These are phyloP conservation scores for Davidsoniella virescens DNA, from an alignment of 2,329 filamentous ascomycete species.

Conservation along the genomic window DNA sequence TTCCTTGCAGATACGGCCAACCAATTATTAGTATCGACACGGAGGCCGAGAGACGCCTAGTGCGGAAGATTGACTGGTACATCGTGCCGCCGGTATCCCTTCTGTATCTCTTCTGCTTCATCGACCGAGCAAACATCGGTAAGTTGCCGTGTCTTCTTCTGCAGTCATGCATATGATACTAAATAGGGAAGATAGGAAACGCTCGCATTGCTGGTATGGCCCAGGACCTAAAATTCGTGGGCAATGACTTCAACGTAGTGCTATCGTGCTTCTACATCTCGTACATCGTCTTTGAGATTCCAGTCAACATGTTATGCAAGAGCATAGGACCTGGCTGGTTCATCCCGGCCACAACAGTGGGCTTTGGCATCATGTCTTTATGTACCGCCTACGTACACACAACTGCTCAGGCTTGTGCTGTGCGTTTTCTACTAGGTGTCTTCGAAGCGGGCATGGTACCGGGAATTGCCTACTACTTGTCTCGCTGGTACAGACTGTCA, in stretches of 20 bases:
- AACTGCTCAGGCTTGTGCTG: constrained; percentile 34
- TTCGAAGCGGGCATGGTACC: constrained; percentile 63
- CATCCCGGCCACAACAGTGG: constrained; percentile 43
- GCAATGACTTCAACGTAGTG: constrained; percentile 53
- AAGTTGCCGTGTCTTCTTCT: constrained; percentile 14
- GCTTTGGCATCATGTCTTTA: constrained; percentile 47
- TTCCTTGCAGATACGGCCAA: constrained; percentile 4
- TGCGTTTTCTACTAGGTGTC: constrained; percentile 50
- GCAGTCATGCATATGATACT: background rate
- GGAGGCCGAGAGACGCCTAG: constrained; percentile 38
- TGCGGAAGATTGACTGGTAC: constrained; percentile 48
- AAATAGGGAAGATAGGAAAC: constrained; percentile 33
- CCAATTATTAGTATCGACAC: background rate
- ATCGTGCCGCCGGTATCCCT: constrained; percentile 50
- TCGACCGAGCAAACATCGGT: constrained; percentile 61
- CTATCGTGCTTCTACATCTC: constrained; percentile 56
- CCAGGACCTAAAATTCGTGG: constrained; percentile 38
- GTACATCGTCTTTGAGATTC: constrained; percentile 59
- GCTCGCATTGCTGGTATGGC: constrained; percentile 50
- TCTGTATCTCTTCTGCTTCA: constrained; percentile 58
- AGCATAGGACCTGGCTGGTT: constrained; percentile 58
- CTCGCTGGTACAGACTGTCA: constrained; percentile 52
- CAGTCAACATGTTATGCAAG: constrained; percentile 52
- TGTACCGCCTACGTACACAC: constrained; percentile 48
- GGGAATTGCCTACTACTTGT: constrained; percentile 58